Base-by-base conservation (phyloP, 371 early-diverging fungal genomes). In the Saksenaea vasiformis region DNA sequence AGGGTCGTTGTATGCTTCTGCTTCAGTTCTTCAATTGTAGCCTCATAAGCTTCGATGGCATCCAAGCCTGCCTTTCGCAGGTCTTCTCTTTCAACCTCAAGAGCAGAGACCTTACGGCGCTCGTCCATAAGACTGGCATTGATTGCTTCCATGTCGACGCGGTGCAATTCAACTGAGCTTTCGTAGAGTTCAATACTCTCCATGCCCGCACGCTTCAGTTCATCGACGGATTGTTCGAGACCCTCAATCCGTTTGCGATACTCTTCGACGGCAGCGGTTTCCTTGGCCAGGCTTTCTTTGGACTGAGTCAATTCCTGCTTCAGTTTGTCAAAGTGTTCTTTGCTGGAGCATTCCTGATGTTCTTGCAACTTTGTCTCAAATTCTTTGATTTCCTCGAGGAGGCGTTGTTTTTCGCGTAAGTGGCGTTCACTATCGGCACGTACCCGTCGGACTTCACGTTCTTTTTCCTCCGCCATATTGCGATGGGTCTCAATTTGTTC, bases 111-210 rank as follows among this genome's bases (percentile, higher is more conserved):
- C 41, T 78, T 82, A n/a, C 74, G 67, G 22, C 72, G 76, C 36
- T 78, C 80, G 38, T 82, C 80, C 14, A 66, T 67, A 11, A 82
- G 58, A 39, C 64, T 65, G 11, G 76, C 74, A 31, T 78, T 72
- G 66, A 82, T 68, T 17, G 75, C 76, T 58, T 83, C 85, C 70
- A 78, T 75, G 28, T 82, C 83, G 10, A 81, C 71, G 14, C 78
- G 71, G 62, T 83, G 72, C 61, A 80, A 60, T 31, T 82, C 75
- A 2, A 83, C 78, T 14, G 80, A 78, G 28, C 70, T 74, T 55
- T 85, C 85, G 31, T 85, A 85, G 5, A 85, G 64, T 26, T 85
- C 82, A 9, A 85, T 76, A 24, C 80, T 80, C 36, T 85, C 85
- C 76, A 83, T 78, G 44, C 85, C 82, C 3, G 83, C 83, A 5